Evolutionary conservation across 202 grass and related monocot genomes (phyloP).

Genomic region (Hordeum pubiflorum): DNA sequence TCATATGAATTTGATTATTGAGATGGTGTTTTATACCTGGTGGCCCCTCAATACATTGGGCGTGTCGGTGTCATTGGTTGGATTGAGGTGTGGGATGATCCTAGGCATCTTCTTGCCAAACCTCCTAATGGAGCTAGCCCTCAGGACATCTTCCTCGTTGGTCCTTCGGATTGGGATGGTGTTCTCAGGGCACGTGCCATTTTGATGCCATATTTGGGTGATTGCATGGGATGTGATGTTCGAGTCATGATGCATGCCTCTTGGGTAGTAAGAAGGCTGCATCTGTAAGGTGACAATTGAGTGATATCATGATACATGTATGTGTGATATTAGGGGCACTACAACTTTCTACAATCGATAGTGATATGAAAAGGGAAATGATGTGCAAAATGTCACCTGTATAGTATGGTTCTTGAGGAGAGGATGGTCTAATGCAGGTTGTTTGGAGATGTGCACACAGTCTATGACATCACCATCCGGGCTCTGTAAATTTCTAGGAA

Average conservation of each 20-base stretch:
- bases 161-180: constrained; percentile 65
- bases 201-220: constrained; percentile 57
- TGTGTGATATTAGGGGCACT: not conserved
- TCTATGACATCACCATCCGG: constrained; percentile 72
- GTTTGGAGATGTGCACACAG: constrained; percentile 66
- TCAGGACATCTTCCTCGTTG: constrained; percentile 46
- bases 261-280: constrained; percentile 60
- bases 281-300: constrained; percentile 40
- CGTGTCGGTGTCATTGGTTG: constrained; percentile 34
- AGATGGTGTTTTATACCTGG: constrained; percentile 30
- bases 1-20: not conserved
- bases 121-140: constrained; percentile 42
- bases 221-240: constrained; percentile 32
- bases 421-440: constrained; percentile 75
- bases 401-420: constrained; percentile 67
- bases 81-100: constrained; percentile 40
- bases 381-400: constrained; percentile 35
- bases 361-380: not conserved
- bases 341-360: not conserved
- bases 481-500: constrained; percentile 35
- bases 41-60: constrained; percentile 48
- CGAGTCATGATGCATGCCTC: constrained; percentile 43
- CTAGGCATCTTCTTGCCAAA: constrained; percentile 56
- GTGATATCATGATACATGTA: not conserved
- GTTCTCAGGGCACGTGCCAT: constrained; percentile 46